Base-by-base conservation (phyloP, 2,329 filamentous ascomycete species). In the Lanzia echinophila region DNA sequence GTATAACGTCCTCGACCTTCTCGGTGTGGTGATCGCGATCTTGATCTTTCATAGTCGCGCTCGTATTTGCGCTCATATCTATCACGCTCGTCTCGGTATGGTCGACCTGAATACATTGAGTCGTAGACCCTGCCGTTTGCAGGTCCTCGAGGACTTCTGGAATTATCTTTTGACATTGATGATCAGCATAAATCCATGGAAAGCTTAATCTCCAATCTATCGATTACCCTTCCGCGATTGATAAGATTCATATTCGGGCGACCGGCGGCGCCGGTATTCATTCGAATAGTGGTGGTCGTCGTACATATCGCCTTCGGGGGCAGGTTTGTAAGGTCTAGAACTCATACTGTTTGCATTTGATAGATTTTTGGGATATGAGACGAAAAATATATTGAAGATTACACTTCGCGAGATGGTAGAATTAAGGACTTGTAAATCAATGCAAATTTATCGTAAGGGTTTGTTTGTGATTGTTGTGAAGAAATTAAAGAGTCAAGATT, bases 261-360 rank as follows among this genome's bases (percentile, higher is more conserved):
- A 60, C 50, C 54, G 52, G 52, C 56, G 56, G 46, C 58, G 54
- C 45, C 59, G 48, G 43, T 63, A 54, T 31, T 63, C 61, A 38
- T 56, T 59, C 33, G 53, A 47, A 54, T 63, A 60, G 32, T 63
- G 55, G 43, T 73, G 65, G 51, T 75, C 70, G 63, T 77, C 73
- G 65, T 72, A 70, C 75, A 79, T 78, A 57, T 62, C 65, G 58
- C 64, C 56, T 45, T 63, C 62, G 47, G 60, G 53, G 20, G 48
- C 42, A n/a, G 19, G 47, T 52, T 12, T 47, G 20, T 41, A 55
- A 52, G 48, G 47, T 20, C 53, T 42, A 31, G 53, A 46, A 33
- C 28, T 53, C 41, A 41, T 43, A n/a, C 24, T 51, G 36, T 42
- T 24, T 22, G 17, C 31, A 22, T 22, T 24, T 28, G n/a, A 11